Conservation (phyloP, 2,329 filamentous ascomycete genomes). For the Thyridium curvatum region DNA sequence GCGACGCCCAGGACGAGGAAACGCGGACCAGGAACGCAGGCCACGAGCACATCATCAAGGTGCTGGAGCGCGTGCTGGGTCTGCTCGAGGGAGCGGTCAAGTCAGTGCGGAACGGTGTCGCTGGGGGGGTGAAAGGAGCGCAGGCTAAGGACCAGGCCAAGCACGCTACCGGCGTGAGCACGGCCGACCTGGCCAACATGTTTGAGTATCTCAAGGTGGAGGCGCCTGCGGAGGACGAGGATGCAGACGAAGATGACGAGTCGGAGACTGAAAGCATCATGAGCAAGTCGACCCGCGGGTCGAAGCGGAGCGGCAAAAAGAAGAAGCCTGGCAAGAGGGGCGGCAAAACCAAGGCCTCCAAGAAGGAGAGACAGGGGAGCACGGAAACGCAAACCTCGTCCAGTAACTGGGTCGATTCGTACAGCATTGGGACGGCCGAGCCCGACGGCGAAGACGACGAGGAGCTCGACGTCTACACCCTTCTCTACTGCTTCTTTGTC, state of each 20-base stretch:
- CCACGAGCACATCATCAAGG: conserved; percentile 18
- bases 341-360: conserved; percentile 3
- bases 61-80: conserved; percentile 17
- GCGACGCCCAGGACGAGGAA: conserved; percentile 10
- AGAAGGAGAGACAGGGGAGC: not conserved
- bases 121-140: too few relatives aligned
- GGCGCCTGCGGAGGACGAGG: conserved; percentile 7
- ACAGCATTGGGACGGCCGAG: conserved; percentile 12
- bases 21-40: conserved; percentile 13
- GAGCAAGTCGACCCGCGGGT: not conserved
- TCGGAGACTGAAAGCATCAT: conserved; percentile 4
- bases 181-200: conserved; percentile 17
- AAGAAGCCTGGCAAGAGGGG: conserved; percentile 7
- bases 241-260: conserved; percentile 4
- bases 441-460: conserved; percentile 13
- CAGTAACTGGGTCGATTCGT: conserved; percentile 13
- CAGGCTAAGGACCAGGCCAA: conserved; percentile 1
- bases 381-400: too few relatives aligned
- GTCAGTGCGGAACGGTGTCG: conserved; percentile 1
- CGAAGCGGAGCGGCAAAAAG: conserved; percentile 4
- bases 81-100: conserved; percentile 14
- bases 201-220: conserved; percentile 17
- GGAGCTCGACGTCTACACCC: conserved; percentile 22
- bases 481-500: conserved; percentile 26
- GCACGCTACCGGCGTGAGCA: conserved; percentile 4